These are phyloP conservation scores for Macaranga tanarius DNA, from an alignment of 441 rosid species.

Conservation along the genomic window DNA sequence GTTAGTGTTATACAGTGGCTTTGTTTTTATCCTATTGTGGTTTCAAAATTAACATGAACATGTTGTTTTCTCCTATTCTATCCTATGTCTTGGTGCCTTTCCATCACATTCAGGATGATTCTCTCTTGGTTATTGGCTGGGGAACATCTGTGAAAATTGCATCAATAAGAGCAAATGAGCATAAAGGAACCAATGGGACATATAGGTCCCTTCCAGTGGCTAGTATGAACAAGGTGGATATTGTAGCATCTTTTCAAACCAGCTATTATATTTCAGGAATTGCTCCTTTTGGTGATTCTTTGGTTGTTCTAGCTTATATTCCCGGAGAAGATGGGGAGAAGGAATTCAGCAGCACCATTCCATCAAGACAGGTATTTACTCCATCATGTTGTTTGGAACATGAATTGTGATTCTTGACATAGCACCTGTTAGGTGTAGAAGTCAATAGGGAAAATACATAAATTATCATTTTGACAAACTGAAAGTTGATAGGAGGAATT, in stretches of 20 bases:
- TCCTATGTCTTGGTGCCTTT: conserved; percentile 18
- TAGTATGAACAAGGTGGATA: conserved; percentile 82
- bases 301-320: conserved; percentile 96
- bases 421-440: background rate
- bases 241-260: conserved; percentile 96
- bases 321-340: conserved; percentile 77
- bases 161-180: conserved; percentile 64
- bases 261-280: conserved; percentile 98
- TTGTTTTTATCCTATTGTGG: background rate
- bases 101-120: conserved; percentile 61
- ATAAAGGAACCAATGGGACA: conserved; percentile 65
- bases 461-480: background rate
- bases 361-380: conserved; percentile 82
- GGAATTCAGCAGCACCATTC: conserved; percentile 67
- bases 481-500: background rate
- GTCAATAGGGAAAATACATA: background rate
- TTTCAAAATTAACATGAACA: background rate
- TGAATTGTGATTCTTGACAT: background rate
- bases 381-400: background rate
- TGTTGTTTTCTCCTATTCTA: background rate
- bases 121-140: conserved; percentile 97
- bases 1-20: background rate
- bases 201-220: conserved; percentile 51
- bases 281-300: conserved; percentile 98
- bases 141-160: conserved; percentile 91